Evolutionary conservation across 2,329 filamentous ascomycete species (phyloP), one percentile per base, ranked within the genome.

Genomic region (Lizonia empirigonia): DNA sequence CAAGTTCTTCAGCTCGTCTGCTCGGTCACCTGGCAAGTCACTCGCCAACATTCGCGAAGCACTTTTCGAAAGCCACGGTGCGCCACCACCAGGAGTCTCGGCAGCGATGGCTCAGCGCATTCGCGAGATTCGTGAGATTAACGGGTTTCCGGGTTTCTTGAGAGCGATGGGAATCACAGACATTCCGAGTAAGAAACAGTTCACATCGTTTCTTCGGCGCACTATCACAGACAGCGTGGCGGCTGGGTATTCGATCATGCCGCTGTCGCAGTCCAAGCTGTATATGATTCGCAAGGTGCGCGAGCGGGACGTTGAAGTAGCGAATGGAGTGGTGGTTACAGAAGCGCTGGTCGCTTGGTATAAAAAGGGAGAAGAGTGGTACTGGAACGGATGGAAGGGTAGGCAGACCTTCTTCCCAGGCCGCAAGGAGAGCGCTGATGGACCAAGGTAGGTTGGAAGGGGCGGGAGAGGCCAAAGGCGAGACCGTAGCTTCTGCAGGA

Each of bases 1-100:
- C 8, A 78, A 79, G 48, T 69, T 82, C 12, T 82, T 82, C 64
- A 75, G 76, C 8, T 74, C 67, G 38, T 76, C 73, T 0, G 78
- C 76, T 3, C 73, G 78, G 2, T 71, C 72, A 0, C 60, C 68
- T 2, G 60, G 61, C 7, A 74, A 71, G 24, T 57, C 73, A 1
- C 67, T 81, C 4, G 39, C 37, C 3, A 53, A 75, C 38, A 63
- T 81, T 23, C 72, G 76, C 40, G 75, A 81, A 29, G 72, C 73
- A 34, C 73, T 81, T 3, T 82, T 81, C 61, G 64, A 71, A 7
- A 70, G 73, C 3, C 77, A 80, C 49, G 78, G 80, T 26, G 77
- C 73, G 2, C 78, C 79, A 3, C 76, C 78, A 0, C 55, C 55
- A 1, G 76, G 75, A 3, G 68, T 74, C 1, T 76, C 78, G 0